Percentiles rank a stretch among this genome's conserved stretches.
Conservation (phyloP, 176 grass and related monocot species). For the Oryza glumipatula region DNA sequence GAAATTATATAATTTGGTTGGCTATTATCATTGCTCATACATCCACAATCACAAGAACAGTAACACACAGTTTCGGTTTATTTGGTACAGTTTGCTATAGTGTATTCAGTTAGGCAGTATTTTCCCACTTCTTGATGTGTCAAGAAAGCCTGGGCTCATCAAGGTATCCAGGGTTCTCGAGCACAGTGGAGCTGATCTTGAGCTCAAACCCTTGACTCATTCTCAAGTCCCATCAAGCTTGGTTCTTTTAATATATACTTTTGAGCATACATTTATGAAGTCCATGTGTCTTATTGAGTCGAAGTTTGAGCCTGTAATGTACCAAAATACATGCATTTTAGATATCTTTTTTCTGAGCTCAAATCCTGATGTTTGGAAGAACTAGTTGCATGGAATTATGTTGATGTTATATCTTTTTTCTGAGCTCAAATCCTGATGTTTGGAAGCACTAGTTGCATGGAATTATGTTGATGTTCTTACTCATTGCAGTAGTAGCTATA, state of each 20-base stretch:
- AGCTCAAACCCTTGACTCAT: not conserved
- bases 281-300: not conserved
- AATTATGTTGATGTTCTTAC: not conserved
- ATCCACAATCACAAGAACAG: slow-evolving; percentile 27
- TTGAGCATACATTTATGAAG: not conserved
- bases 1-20: not conserved
- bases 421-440: too few relatives aligned
- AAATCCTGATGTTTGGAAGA: too few relatives aligned
- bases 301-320: too few relatives aligned
- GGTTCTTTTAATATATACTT: not conserved
- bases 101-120: not conserved
- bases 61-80: not conserved
- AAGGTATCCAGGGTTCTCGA: not conserved
- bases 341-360: too few relatives aligned
- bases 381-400: not conserved
- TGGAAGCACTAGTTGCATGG: not conserved
- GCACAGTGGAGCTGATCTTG: not conserved
- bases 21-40: not conserved
- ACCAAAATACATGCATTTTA: too few relatives aligned
- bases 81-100: not conserved
- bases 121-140: not conserved
- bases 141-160: not conserved
- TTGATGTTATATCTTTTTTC: too few relatives aligned
- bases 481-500: slow-evolving; percentile 12
- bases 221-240: not conserved